These are phyloP conservation scores for Apiotrichum porosum DNA, from an alignment of 1,284 basidiomycete genomes.

Conservation along the genomic window DNA sequence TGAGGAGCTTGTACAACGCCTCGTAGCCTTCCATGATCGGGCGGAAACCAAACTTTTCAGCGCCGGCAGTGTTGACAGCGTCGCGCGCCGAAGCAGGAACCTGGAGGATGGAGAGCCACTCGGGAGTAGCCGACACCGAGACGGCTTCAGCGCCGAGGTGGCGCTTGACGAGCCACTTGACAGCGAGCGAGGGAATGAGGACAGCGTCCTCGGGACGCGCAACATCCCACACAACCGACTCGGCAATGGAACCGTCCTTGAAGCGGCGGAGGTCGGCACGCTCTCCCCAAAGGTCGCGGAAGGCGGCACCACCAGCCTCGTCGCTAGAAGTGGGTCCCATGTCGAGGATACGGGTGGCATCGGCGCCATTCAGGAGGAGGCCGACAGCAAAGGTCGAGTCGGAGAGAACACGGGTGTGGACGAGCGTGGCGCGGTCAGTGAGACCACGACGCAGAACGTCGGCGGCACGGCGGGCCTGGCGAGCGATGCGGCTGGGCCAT, in stretches of 20 bases:
- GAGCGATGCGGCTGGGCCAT: slow-evolving; percentile 57
- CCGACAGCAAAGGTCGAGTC: slow-evolving; percentile 57
- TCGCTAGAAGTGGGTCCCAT: slow-evolving; percentile 70
- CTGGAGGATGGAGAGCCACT: slow-evolving; percentile 57
- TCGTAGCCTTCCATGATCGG: slow-evolving; percentile 77
- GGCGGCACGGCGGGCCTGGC: slow-evolving; percentile 57
- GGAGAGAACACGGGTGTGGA: slow-evolving; percentile 54
- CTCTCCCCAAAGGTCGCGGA: slow-evolving; percentile 84
- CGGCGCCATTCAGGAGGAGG: slow-evolving; percentile 62
- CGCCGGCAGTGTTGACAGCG: slow-evolving; percentile 48
- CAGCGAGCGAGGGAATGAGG: slow-evolving; percentile 70
- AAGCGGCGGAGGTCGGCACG: slow-evolving; percentile 93
- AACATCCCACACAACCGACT: slow-evolving; percentile 85
- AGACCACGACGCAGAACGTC: slow-evolving; percentile 62
- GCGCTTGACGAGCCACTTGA: slow-evolving; percentile 65
- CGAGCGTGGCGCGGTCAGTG: slow-evolving; percentile 60
- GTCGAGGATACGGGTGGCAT: slow-evolving; percentile 78
- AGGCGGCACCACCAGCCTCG: slow-evolving; percentile 53
- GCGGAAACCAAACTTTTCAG: slow-evolving; percentile 62
- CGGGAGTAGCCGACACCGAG: slow-evolving; percentile 53
- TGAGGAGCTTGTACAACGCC: slow-evolving; percentile 68
- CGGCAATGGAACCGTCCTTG: slow-evolving; percentile 87
- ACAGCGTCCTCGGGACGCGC: slow-evolving; percentile 63
- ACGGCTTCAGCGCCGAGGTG: slow-evolving; percentile 65
- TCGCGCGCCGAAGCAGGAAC: slow-evolving; percentile 57